Base-by-base conservation (phyloP, 2,329 filamentous ascomycete genomes). In the Didymella sp. region DNA sequence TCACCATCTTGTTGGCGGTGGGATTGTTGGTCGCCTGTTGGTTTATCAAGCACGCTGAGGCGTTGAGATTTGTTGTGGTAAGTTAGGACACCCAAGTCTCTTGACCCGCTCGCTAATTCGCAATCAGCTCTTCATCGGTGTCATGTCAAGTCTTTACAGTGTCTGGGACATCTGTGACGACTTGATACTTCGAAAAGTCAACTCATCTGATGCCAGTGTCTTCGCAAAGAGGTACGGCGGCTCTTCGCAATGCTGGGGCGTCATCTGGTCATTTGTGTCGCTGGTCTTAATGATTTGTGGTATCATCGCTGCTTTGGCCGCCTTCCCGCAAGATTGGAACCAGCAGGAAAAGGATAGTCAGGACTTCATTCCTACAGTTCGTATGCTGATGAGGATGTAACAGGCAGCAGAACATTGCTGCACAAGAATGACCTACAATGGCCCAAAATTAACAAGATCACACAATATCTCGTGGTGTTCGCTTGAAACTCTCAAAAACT, bases 81-180 rank as follows among this genome's bases (percentile, higher is more conserved):
- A 72, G 82, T 79, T 21, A 9, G 21, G 19, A 37, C 15, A n/a
- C 13, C 11, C 11, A 9, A n/a, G 13, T 9, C 2, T 13, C 28
- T 24, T 13, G 9, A 30, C 6, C 25, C 9, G 9, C 31, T 28
- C 48, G 49, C 44, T 51, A 22, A 51, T 47, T 45, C n/a, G 11
- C 6, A 0, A 17, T 58, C 21, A 85, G 79, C 82, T 93, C 25
- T 93, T 93, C 68, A 91, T 93, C 59, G 90, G 90, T 38, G 89
- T 92, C 66, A 92, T 93, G 90, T 89, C 86, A 6, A 88, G 86
- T 2, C 82, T 93, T 1, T 93, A 93, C 75, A 90, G 87, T 62
- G 89, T 90, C 5, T 93, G 90, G 90, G 90, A 93, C 79, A 93
- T 93, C 64, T 92, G 89, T 75, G 90, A 94, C 70, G 90, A 94